Percentiles rank a stretch among this genome's conserved stretches.
Conservation (phyloP, 1,284 basidiomycete species). For the Phenoliferia sp. region DNA sequence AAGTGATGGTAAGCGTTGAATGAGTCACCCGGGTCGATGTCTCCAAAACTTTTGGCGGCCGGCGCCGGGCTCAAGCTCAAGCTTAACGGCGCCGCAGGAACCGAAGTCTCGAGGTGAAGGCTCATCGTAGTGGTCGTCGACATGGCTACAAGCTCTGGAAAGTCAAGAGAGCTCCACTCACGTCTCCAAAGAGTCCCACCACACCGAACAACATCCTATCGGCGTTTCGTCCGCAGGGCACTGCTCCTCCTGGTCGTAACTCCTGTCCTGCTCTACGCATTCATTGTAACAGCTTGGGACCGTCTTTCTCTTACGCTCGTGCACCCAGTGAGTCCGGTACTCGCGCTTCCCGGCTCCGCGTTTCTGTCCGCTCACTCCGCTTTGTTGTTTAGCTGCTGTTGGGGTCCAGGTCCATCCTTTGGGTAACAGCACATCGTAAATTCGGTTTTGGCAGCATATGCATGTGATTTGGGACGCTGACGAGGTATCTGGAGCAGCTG, state of each 20-base stretch:
- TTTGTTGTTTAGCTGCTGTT: background rate
- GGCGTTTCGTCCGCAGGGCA: background rate
- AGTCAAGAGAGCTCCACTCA: background rate
- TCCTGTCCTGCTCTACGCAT: background rate
- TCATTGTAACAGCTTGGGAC: background rate
- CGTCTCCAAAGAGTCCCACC: background rate
- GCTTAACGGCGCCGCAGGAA: too few species aligned
- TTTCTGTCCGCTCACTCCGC: background rate
- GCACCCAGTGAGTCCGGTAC: background rate
- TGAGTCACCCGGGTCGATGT: background rate
- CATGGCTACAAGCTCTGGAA: too few species aligned
- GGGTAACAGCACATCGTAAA: conserved; percentile 37
- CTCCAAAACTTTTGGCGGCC: background rate
- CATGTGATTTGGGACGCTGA: background rate
- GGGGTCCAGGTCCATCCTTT: conserved; percentile 18
- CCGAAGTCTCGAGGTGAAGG: too few species aligned
- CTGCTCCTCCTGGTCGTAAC: background rate
- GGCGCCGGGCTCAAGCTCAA: background rate
- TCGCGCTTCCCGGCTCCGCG: background rate
- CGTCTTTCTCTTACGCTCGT: background rate
- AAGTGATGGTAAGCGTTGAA: background rate
- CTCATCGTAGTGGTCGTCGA: too few species aligned
- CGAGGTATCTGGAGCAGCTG: conserved; percentile 40
- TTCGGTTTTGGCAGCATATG: too few species aligned
- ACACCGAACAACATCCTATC: background rate